Percentiles rank a stretch among this genome's conserved stretches.
phyloP scores from a whole-genome alignment of 441 rosid genomes.

The Sinapis alba region DNA sequence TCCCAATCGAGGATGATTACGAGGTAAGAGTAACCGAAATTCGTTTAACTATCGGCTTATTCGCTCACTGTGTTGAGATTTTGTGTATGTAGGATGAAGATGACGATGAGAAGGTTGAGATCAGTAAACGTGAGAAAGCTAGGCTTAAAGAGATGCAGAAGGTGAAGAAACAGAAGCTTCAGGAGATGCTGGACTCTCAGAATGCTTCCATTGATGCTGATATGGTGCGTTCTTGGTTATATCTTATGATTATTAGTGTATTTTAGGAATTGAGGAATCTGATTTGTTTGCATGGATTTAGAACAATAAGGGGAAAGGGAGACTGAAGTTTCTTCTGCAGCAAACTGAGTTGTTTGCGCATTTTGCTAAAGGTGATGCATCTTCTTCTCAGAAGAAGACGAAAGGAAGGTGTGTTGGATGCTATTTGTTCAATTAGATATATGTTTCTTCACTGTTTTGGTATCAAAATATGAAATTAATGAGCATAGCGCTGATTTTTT shows the following conservation, averaged over 20 bases:
- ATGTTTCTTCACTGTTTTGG: background rate
- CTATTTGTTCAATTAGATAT: background rate
- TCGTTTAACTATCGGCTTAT: background rate
- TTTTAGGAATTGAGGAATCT: background rate
- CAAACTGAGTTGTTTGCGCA: conserved; percentile 99
- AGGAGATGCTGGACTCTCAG: conserved; percentile 85
- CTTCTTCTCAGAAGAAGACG: conserved; percentile 69
- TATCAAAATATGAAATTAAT: background rate
- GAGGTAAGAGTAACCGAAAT: conserved; percentile 40
- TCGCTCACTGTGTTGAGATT: background rate
- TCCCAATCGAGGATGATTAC: conserved; percentile 46
- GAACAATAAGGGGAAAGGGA: conserved; percentile 91
- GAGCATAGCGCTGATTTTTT: background rate
- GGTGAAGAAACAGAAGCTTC: conserved; percentile 89
- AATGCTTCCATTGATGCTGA: conserved; percentile 98
- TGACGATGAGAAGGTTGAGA: conserved; percentile 44
- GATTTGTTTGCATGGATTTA: conserved; percentile 36
- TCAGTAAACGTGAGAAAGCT: conserved; percentile 88
- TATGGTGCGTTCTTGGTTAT: conserved; percentile 55
- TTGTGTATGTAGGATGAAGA: conserved; percentile 53
- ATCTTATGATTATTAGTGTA: background rate
- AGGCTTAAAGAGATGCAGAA: conserved; percentile 88
- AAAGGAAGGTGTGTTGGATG: conserved; percentile 75
- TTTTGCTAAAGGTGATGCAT: conserved; percentile 86
- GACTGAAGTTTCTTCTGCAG: conserved; percentile 89